phyloP scores from a whole-genome alignment of 164 flowering plant species.

The grape (Vitis vinifera) region ASM3070453v1 NC_081810.1:23571001-23571500 shows the following conservation, averaged over 20 bases:
- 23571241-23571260: too few relatives aligned
- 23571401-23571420: slow-evolving; percentile 94
- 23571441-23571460: slow-evolving; percentile 73
- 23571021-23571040: too few relatives aligned
- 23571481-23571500: slow-evolving; percentile 96
- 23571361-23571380: slow-evolving; percentile 93
- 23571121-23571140: slow-evolving; percentile 95
- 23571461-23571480: slow-evolving; percentile 88
- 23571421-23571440: slow-evolving; percentile 80
- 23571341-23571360: slow-evolving; percentile 98
- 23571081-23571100: slow-evolving; percentile 10
- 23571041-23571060: not conserved
- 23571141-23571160: slow-evolving; percentile 98
- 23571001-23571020: too few relatives aligned
- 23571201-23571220: not conserved
- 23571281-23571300: slow-evolving; percentile 75
- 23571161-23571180: slow-evolving; percentile 99
- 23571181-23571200: slow-evolving; percentile 65
- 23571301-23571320: slow-evolving; percentile 92
- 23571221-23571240: not conserved
- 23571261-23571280: slow-evolving; percentile 61
- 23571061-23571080: not conserved
- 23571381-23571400: slow-evolving; percentile 92
- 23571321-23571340: slow-evolving; percentile 99
- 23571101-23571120: slow-evolving; percentile 93